Evolutionary conservation across 2,329 filamentous ascomycete species (phyloP), one percentile per base, ranked within the genome.

Genomic region (Talaromyces sp.): DNA sequence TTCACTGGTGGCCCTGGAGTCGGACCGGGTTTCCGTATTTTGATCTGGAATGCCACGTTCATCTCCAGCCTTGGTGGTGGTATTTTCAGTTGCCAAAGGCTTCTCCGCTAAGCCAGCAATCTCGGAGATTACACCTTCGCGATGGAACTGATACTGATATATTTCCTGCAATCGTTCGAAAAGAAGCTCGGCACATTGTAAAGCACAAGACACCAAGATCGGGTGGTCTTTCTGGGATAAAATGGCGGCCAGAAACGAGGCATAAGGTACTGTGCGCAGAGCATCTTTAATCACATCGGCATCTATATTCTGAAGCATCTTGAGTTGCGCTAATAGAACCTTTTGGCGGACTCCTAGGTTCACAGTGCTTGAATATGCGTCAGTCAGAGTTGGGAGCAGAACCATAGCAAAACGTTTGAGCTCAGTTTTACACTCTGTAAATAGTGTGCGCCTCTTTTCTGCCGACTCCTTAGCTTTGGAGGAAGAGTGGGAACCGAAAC

Each of bases 251-350:
- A 99, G 78, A 73, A 96, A 97, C 0, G 96, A 99, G 2, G 95
- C 92, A 75, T 98, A 99, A 0, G 95, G 91, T 1, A 99, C 93
- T 16, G 91, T 86, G 30, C 89, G 89, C 33, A 99, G 78, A 8
- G 94, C 90, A 68, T 97, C 94, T 64, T 91, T 85, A 4, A 99
- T 84, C 57, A 99, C 92, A 42, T 85, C 82, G 51, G 87, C 87
- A 68, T 97, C 92, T n/a, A 99, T 79, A 66, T 97, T 96, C 12
- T 92, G 96, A 9, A 99, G 84, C 92, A 99, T 98, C 79, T 98
- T 98, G 52, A 98, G 80, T 71, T 99, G 95, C n/a, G 94, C 95
- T 23, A 87, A 91, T 36, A 99, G 83, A 2, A 99, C 95, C 77
- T 96, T 97, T 72, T 98, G 92, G 27, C 96, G 89, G 47, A 99